Evolutionary conservation across 768 basidiomycete species (phyloP).

Genomic region (Pulveroboletus sp.): DNA sequence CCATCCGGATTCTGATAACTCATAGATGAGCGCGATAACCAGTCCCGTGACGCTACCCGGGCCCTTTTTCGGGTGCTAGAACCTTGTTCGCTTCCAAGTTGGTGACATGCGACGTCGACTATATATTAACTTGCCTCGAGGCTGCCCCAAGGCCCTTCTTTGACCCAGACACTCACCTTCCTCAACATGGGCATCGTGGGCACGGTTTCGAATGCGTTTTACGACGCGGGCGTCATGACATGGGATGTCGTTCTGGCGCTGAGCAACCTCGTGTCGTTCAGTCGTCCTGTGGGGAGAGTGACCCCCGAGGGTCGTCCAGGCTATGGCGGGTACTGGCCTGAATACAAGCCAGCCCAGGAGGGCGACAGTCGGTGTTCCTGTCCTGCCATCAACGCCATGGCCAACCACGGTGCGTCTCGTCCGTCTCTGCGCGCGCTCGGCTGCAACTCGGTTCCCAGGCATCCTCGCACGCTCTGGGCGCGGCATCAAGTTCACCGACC

Average conservation of each 20-base stretch:
- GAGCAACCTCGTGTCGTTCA: slow-evolving; percentile 18
- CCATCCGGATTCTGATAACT: too few species aligned
- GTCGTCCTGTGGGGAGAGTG: slow-evolving; percentile 45
- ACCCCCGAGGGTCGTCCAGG: slow-evolving; percentile 56
- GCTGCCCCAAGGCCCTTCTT: too few species aligned
- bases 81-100: too few species aligned
- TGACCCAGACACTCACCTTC: slow-evolving; percentile 31
- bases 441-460: slow-evolving; percentile 14
- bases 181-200: slow-evolving; percentile 14
- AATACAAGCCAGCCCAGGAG: slow-evolving; percentile 53
- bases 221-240: slow-evolving; percentile 4
- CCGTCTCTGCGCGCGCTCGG: too few species aligned
- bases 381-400: slow-evolving; percentile 76
- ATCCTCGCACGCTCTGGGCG: slow-evolving; percentile 63
- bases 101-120: too few species aligned
- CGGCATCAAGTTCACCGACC: slow-evolving; percentile 59
- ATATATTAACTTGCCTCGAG: too few species aligned
- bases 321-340: slow-evolving; percentile 68
- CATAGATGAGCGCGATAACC: too few species aligned
- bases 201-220: slow-evolving; percentile 7
- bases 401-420: slow-evolving; percentile 66
- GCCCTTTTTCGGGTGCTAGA: too few species aligned
- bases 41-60: too few species aligned
- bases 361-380: slow-evolving; percentile 73
- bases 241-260: slow-evolving; percentile 24